These are phyloP conservation scores for Fusarium torulosum DNA, from an alignment of 2,329 filamentous ascomycete species.

Conservation along the genomic window DNA sequence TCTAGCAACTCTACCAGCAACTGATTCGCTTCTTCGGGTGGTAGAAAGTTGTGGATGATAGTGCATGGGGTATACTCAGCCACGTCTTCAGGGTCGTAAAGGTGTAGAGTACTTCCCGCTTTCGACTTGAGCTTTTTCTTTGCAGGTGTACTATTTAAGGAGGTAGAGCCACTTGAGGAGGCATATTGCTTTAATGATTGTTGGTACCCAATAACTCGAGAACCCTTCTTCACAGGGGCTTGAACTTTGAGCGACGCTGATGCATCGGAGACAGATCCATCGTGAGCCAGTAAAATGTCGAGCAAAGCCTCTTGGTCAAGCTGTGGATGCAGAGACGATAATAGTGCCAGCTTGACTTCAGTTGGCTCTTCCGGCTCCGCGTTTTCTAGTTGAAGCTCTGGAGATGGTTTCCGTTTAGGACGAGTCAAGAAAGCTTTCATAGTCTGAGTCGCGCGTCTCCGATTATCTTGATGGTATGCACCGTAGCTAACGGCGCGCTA, in stretches of 20 bases:
- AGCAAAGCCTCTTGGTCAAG: conserved; percentile 76
- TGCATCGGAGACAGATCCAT: conserved; percentile 80
- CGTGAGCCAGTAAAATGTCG: conserved; percentile 80
- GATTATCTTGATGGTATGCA: background rate
- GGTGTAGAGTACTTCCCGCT: conserved; percentile 84
- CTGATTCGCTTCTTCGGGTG: conserved; percentile 75
- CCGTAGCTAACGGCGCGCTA: background rate
- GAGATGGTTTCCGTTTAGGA: conserved; percentile 62
- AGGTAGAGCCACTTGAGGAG: conserved; percentile 22
- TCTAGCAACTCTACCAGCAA: conserved; percentile 81
- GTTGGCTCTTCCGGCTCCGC: conserved; percentile 78
- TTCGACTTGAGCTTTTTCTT: conserved; percentile 72
- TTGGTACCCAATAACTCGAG: conserved; percentile 65
- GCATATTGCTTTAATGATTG: conserved; percentile 71
- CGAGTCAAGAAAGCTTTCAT: conserved; percentile 71
- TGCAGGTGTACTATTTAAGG: conserved; percentile 33
- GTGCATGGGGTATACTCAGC: conserved; percentile 88
- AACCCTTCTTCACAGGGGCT: conserved; percentile 51
- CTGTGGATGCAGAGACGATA: conserved; percentile 80
- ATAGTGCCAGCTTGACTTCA: conserved; percentile 86
- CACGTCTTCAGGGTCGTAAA: conserved; percentile 86
- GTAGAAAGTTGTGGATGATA: conserved; percentile 91
- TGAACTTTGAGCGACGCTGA: conserved; percentile 64
- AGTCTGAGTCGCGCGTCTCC: conserved; percentile 14
- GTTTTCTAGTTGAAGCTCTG: conserved; percentile 44